Conservation (phyloP, 2,329 filamentous ascomycete genomes). For the Plenodomus tracheiphilus region DNA sequence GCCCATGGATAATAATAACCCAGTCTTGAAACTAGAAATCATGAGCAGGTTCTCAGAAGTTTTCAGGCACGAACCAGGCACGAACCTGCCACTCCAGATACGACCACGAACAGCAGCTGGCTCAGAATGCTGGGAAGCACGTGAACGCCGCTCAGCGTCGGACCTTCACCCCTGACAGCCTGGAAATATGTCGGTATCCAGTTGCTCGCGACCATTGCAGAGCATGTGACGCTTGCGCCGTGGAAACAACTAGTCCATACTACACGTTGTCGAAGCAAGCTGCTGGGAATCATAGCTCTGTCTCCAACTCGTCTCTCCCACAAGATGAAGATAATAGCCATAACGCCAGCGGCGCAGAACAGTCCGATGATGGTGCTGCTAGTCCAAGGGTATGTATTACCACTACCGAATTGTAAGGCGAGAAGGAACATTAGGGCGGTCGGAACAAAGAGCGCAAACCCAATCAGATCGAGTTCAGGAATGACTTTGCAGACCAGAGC, state of each 20-base stretch:
- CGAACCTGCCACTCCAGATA: slow-evolving; percentile 23
- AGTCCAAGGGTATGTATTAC: slow-evolving; percentile 39
- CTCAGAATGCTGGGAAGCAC: slow-evolving; percentile 43
- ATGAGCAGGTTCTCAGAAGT: slow-evolving; percentile 1
- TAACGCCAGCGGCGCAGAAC: slow-evolving; percentile 35
- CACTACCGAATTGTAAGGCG: slow-evolving; percentile 46
- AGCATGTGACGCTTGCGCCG: slow-evolving; percentile 10
- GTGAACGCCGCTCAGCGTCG: slow-evolving; percentile 46
- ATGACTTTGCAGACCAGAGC: slow-evolving; percentile 29
- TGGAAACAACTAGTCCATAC: slow-evolving; percentile 34
- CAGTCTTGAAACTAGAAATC: slow-evolving; percentile 13
- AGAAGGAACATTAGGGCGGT: slow-evolving; percentile 42
- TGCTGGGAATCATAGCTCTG: slow-evolving; percentile 44
- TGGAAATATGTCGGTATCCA: slow-evolving; percentile 49
- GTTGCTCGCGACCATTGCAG: slow-evolving; percentile 17
- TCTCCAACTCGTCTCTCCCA: slow-evolving; percentile 45
- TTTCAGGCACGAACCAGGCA: background rate
- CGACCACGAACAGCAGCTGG: slow-evolving; percentile 23
- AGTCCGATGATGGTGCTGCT: slow-evolving; percentile 40
- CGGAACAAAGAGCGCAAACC: slow-evolving; percentile 42
- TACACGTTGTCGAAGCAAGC: slow-evolving; percentile 34
- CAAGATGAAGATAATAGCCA: slow-evolving; percentile 35
- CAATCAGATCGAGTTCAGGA: slow-evolving; percentile 43
- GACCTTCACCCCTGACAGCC: slow-evolving; percentile 40
- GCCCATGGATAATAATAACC: slow-evolving; percentile 38